phyloP scores from a whole-genome alignment of 1,284 basidiomycete species.

The Apiotrichum veenhuisii region DNA sequence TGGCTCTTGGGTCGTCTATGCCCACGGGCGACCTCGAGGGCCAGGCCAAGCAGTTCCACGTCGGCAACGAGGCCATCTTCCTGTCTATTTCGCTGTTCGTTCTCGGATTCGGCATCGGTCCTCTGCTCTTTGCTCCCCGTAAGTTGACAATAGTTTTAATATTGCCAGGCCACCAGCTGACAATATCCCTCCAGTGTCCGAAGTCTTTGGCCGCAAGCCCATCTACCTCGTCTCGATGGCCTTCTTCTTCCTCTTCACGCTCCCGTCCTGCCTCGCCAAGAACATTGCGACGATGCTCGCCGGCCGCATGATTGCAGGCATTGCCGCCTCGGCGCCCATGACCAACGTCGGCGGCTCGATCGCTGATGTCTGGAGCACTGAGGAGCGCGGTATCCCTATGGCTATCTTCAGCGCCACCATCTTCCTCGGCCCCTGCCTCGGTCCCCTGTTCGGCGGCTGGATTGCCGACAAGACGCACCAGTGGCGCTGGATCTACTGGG shows the following conservation, averaged over 20 bases:
- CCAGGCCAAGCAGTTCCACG: conserved; percentile 42
- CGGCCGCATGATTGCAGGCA: conserved; percentile 52
- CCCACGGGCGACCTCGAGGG: conserved; percentile 50
- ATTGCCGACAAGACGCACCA: conserved; percentile 36
- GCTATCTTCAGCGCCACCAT: conserved; percentile 48
- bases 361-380: conserved; percentile 50
- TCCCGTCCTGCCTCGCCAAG: conserved; percentile 51
- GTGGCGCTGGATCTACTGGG: conserved; percentile 54
- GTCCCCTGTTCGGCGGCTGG: conserved; percentile 48
- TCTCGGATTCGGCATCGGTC: conserved; percentile 52
- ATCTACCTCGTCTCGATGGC: conserved; percentile 49
- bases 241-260: conserved; percentile 51
- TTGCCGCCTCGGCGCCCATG: conserved; percentile 51
- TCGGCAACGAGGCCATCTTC: conserved; percentile 46
- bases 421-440: conserved; percentile 51
- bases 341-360: conserved; percentile 53
- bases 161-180: not conserved
- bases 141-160: not conserved
- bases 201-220: conserved; percentile 45
- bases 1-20: conserved; percentile 51
- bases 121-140: conserved; percentile 44
- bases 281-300: conserved; percentile 52
- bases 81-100: conserved; percentile 53
- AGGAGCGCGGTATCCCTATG: conserved; percentile 51
- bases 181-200: conserved; percentile 23